A percentile compares a stretch with the other conserved stretches of the same genome.
These are phyloP conservation scores for Capsicum rhomboideum DNA, from an alignment of 257 asterid genomes.

Conservation along the genomic window DNA sequence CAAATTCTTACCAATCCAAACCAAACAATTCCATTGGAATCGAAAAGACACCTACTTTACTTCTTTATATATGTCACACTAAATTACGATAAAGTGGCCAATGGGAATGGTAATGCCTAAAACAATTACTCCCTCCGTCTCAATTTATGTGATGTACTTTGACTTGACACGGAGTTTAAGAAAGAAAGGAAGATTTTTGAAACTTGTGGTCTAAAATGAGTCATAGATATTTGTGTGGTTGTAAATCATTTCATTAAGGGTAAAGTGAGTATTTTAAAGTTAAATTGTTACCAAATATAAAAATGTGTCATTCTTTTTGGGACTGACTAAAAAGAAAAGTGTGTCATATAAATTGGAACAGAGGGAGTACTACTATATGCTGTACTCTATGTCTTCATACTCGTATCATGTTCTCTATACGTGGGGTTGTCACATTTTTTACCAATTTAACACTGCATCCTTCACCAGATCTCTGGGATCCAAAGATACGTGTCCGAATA, in stretches of 20 bases:
- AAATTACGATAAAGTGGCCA: not conserved
- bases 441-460: not conserved
- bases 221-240: too few species aligned
- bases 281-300: too few species aligned
- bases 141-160: too few species aligned
- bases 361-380: not conserved
- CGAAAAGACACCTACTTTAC: not conserved
- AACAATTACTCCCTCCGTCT: not conserved
- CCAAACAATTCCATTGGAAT: conserved; percentile 1
- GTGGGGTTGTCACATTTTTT: not conserved
- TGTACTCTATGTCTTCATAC: not conserved
- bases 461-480: not conserved
- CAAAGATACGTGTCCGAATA: not conserved
- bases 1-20: not conserved
- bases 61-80: not conserved
- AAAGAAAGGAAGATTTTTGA: too few species aligned
- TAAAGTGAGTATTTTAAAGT: too few species aligned
- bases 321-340: too few species aligned
- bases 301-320: too few species aligned
- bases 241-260: too few species aligned
- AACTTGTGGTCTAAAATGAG: too few species aligned
- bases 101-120: not conserved
- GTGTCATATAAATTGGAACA: too few species aligned
- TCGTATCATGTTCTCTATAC: not conserved
- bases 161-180: too few species aligned